These are phyloP conservation scores for Eurotiales sp. DNA, from an alignment of 2,329 filamentous ascomycete species.

Conservation along the genomic window DNA sequence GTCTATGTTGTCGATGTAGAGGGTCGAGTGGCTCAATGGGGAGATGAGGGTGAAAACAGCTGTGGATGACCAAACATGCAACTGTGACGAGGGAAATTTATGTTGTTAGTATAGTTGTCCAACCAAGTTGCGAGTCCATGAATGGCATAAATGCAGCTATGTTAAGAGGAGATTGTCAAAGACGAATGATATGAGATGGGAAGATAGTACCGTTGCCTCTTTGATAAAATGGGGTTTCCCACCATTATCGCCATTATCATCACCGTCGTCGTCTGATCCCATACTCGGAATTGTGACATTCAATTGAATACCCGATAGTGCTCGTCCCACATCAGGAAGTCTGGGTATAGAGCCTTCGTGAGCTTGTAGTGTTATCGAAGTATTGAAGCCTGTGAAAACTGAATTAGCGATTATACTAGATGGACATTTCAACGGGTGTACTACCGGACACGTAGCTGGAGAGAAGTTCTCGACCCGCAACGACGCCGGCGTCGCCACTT, in stretches of 20 bases:
- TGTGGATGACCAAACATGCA: conserved; percentile 83
- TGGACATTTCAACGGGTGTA: too few relatives aligned
- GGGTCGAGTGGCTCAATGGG: conserved; percentile 66
- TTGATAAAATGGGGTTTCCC: conserved; percentile 68
- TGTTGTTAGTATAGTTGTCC: not conserved
- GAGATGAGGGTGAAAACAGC: conserved; percentile 81
- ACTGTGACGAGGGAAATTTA: conserved; percentile 22
- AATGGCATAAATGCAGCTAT: too few relatives aligned
- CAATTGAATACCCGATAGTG: conserved; percentile 68
- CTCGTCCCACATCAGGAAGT: conserved; percentile 67
- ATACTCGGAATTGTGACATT: conserved; percentile 69
- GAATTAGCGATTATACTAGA: too few relatives aligned
- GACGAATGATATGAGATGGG: conserved; percentile 17
- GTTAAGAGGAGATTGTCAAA: not conserved
- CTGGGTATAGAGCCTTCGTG: conserved; percentile 70
- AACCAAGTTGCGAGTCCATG: not conserved
- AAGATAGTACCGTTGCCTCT: conserved; percentile 62
- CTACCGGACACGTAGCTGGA: conserved; percentile 82
- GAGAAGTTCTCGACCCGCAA: conserved; percentile 67
- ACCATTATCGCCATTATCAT: conserved; percentile 37
- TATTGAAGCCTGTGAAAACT: conserved; percentile 66
- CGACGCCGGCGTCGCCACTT: conserved; percentile 59
- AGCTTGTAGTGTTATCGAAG: conserved; percentile 68
- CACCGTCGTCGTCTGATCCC: conserved; percentile 50
- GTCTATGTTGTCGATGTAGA: conserved; percentile 75